Conservation (phyloP, 1,284 basidiomycete genomes). For the Austroboletus niveus region DNA sequence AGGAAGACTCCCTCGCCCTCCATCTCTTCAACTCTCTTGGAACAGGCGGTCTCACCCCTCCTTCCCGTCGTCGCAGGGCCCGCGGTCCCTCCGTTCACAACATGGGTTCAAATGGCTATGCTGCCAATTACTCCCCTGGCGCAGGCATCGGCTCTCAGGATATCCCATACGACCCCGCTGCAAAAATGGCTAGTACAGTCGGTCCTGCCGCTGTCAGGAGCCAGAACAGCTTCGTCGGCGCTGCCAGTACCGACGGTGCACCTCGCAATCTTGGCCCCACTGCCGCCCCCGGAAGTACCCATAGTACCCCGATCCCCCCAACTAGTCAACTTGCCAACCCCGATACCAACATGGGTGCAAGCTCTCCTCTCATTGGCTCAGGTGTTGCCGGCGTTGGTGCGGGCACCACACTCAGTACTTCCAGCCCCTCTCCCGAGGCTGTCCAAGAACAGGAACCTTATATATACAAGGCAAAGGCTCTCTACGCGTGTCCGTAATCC, state of each 20-base stretch:
- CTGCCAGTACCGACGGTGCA: constrained; percentile 47
- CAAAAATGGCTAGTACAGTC: constrained; percentile 45
- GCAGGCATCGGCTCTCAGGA: constrained; percentile 66
- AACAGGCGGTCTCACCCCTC: constrained; percentile 81
- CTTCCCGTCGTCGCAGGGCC: constrained; percentile 67
- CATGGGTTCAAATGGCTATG: constrained; percentile 62
- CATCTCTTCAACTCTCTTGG: constrained; percentile 85
- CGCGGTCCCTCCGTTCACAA: constrained; percentile 61
- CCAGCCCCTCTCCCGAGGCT: constrained; percentile 25
- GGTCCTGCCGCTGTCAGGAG: constrained; percentile 50
- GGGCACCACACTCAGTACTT: constrained; percentile 35
- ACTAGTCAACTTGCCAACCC: constrained; percentile 45
- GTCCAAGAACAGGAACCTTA: constrained; percentile 42
- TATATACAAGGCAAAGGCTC: constrained; percentile 77
- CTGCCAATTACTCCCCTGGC: constrained; percentile 54
- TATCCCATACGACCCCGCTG: constrained; percentile 52
- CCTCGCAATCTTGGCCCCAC: constrained; percentile 41
- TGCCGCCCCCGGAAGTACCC: constrained; percentile 41
- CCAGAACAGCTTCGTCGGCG: constrained; percentile 61
- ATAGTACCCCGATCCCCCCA: constrained; percentile 39
- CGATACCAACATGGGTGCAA: constrained; percentile 46
- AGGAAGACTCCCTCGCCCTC: constrained; percentile 85
- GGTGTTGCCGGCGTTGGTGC: constrained; percentile 53
- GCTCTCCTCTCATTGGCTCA: constrained; percentile 62
- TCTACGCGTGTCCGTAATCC: constrained; percentile 76